These are phyloP conservation scores for Colletotrichum cereale DNA, from an alignment of 2,329 filamentous ascomycete species.

Conservation along the genomic window DNA sequence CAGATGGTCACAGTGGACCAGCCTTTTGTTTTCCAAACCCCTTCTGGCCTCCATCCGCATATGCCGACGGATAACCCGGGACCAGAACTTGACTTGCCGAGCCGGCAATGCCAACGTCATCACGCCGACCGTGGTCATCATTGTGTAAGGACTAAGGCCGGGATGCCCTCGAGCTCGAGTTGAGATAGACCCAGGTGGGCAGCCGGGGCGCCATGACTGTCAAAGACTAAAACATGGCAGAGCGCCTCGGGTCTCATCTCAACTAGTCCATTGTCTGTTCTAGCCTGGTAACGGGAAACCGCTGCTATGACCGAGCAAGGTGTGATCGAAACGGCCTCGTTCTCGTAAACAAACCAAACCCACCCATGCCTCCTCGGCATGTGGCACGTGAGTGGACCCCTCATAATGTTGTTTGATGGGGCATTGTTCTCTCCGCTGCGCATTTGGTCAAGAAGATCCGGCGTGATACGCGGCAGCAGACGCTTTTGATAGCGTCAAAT, in stretches of 20 bases:
- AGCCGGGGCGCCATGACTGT: no score
- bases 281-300: no score
- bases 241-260: background rate
- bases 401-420: background rate
- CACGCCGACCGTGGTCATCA: background rate
- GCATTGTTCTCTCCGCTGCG: background rate
- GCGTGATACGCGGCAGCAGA: background rate
- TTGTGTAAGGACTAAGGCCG: background rate
- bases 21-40: background rate
- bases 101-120: background rate
- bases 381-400: background rate
- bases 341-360: fast-evolving
- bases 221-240: background rate
- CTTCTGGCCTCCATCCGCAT: background rate
- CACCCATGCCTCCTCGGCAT: background rate
- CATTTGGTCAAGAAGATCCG: background rate
- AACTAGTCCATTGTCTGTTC: background rate
- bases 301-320: background rate
- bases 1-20: background rate
- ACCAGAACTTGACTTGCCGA: background rate
- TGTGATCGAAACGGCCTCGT: background rate
- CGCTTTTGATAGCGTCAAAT: background rate
- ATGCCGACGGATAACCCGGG: background rate
- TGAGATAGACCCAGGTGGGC: background rate
- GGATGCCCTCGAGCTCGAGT: no score